These are phyloP conservation scores for Melanogaster broomeanus DNA, from an alignment of 768 basidiomycete species.

Conservation along the genomic window DNA sequence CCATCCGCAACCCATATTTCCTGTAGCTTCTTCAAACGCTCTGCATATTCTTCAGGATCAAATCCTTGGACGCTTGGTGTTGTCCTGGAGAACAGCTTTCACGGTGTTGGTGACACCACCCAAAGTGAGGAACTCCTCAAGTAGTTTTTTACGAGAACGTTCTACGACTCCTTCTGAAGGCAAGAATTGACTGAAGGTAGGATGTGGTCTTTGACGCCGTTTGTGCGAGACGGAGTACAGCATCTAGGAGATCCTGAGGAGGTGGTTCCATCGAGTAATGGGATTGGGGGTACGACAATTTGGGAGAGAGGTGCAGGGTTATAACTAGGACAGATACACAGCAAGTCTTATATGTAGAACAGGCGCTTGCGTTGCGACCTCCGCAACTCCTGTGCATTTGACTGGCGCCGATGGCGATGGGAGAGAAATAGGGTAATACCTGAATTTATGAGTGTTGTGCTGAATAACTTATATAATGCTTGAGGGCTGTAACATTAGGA, in stretches of 20 bases:
- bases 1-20: conserved; percentile 18
- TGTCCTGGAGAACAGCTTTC: conserved; percentile 25
- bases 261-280: background rate
- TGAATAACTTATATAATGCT: too few species aligned
- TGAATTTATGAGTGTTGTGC: too few species aligned
- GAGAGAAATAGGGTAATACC: too few species aligned
- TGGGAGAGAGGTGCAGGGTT: background rate
- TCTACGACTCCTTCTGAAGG: conserved; percentile 26
- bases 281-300: background rate
- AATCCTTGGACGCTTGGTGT: conserved; percentile 19
- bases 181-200: conserved; percentile 29
- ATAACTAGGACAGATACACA: background rate
- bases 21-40: conserved; percentile 20
- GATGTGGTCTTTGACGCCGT: conserved; percentile 21
- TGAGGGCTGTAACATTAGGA: too few species aligned
- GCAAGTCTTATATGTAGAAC: conserved; percentile 7
- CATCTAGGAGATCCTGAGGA: background rate
- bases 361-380: conserved; percentile 7
- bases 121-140: conserved; percentile 30
- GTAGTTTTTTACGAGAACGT: conserved; percentile 18
- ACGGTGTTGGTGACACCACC: conserved; percentile 26
- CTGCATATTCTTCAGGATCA: conserved; percentile 20
- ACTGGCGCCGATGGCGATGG: too few species aligned
- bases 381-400: too few species aligned
- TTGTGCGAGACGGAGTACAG: conserved; percentile 14